Conservation (phyloP, 2,329 filamentous ascomycete genomes). For the Drechslerella coelobrocha region DNA sequence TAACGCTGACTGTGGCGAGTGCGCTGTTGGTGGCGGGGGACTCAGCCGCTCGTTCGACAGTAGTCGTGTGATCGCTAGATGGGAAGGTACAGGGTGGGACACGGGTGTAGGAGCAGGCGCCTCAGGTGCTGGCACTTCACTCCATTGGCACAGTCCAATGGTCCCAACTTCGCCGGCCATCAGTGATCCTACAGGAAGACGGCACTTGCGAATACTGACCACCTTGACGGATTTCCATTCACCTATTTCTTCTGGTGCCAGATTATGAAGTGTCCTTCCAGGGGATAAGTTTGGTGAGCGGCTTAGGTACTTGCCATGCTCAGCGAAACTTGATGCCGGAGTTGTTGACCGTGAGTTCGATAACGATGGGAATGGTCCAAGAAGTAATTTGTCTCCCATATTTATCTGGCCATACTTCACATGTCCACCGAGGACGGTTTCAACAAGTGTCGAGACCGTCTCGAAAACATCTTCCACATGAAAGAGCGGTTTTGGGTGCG, state of each 20-base stretch:
- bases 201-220: constrained; percentile 84
- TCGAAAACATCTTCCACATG: constrained; percentile 87
- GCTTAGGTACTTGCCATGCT: constrained; percentile 62
- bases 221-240: constrained; percentile 84
- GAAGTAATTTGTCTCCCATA: constrained; percentile 76
- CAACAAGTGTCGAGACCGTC: constrained; percentile 55
- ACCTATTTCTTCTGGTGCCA: constrained; percentile 65
- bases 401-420: constrained; percentile 78
- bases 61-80: constrained; percentile 46
- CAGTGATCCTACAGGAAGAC: constrained; percentile 78
- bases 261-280: constrained; percentile 60
- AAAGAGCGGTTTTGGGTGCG: constrained; percentile 71
- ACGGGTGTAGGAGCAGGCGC: constrained; percentile 31
- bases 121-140: constrained; percentile 61
- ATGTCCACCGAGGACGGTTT: constrained; percentile 82
- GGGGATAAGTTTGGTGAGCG: constrained; percentile 46
- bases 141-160: constrained; percentile 71
- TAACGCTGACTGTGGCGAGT: constrained; percentile 56
- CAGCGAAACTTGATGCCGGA: constrained; percentile 57
- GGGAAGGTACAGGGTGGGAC: constrained; percentile 38
- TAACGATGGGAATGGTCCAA: constrained; percentile 75
- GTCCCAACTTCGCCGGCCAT: constrained; percentile 86
- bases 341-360: constrained; percentile 52
- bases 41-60: constrained; percentile 27
- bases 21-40: constrained; percentile 17